Percentiles rank a stretch among this genome's conserved stretches.
These are phyloP conservation scores for Ogataea nonfermentans DNA, from an alignment of 805 yeast species.

Conservation along the genomic window DNA sequence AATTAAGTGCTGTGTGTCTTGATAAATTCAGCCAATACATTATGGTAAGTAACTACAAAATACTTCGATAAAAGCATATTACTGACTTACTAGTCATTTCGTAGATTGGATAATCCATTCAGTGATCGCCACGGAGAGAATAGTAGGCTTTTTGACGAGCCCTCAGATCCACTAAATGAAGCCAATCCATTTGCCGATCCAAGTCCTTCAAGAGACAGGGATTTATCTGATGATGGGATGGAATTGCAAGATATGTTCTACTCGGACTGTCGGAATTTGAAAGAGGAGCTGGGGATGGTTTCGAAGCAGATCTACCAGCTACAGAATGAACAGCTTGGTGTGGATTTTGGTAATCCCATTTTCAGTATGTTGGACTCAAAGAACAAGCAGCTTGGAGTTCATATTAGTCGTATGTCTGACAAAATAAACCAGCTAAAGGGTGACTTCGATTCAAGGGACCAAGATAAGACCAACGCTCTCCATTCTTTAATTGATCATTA, in stretches of 20 bases:
- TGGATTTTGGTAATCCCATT: not conserved
- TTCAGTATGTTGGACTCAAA: not conserved
- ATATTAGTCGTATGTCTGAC: not conserved
- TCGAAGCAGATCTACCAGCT: conserved; percentile 3
- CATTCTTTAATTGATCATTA: not conserved
- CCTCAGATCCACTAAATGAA: not conserved
- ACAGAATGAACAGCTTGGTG: conserved; percentile 1
- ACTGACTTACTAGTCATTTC: conserved; percentile 5
- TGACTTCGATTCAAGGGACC: not conserved
- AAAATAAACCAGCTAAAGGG: not conserved
- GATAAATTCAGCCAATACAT: not conserved
- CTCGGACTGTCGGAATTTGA: not conserved
- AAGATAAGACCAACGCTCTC: not conserved
- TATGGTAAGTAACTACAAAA: conserved; percentile 1
- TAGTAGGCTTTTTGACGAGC: not conserved
- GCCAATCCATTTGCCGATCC: conserved; percentile 2
- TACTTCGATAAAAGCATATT: no score
- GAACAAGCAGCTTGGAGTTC: not conserved
- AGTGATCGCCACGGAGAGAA: not conserved
- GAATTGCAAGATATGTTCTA: conserved; percentile 7
- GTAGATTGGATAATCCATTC: conserved; percentile 1
- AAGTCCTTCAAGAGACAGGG: not conserved
- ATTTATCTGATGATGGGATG: not conserved
- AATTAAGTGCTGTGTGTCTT: conserved; percentile 3
- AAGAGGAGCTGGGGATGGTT: not conserved